These are phyloP conservation scores for Neonectria coccinea DNA, from an alignment of 2,329 filamentous ascomycete species.

Conservation along the genomic window DNA sequence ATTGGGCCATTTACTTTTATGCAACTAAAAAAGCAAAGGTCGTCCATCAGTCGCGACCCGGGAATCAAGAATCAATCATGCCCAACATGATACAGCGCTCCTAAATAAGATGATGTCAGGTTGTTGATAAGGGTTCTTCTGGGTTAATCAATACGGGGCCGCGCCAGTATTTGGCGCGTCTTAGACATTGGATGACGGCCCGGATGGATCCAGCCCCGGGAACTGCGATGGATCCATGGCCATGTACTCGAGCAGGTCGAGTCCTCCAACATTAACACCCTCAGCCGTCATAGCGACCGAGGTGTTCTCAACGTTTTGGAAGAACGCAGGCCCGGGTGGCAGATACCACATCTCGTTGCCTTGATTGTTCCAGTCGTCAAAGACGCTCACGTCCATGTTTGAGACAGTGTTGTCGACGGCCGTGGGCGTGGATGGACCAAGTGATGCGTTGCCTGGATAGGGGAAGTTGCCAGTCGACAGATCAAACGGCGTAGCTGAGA, in stretches of 20 bases:
- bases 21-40: neutral
- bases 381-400: slow-evolving; percentile 56
- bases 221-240: slow-evolving; percentile 66
- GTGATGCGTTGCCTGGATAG: slow-evolving; percentile 62
- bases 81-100: neutral
- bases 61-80: slow-evolving; percentile 12
- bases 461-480: slow-evolving; percentile 66
- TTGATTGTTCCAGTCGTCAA: slow-evolving; percentile 67
- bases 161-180: too few relatives aligned
- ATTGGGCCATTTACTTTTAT: neutral
- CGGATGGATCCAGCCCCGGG: slow-evolving; percentile 49
- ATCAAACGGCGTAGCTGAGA: slow-evolving; percentile 74
- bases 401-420: slow-evolving; percentile 48
- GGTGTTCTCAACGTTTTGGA: slow-evolving; percentile 72
- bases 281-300: slow-evolving; percentile 75
- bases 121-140: neutral
- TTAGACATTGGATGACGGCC: slow-evolving; percentile 37
- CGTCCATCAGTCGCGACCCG: neutral
- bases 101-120: neutral
- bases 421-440: slow-evolving; percentile 64
- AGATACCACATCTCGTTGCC: slow-evolving; percentile 76
- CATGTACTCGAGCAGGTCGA: slow-evolving; percentile 77
- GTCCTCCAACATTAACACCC: slow-evolving; percentile 73
- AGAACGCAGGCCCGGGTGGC: slow-evolving; percentile 72
- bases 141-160: neutral